phyloP scores from a whole-genome alignment of 805 yeast species.

The Saccharomycopsis babjevae region DNA sequence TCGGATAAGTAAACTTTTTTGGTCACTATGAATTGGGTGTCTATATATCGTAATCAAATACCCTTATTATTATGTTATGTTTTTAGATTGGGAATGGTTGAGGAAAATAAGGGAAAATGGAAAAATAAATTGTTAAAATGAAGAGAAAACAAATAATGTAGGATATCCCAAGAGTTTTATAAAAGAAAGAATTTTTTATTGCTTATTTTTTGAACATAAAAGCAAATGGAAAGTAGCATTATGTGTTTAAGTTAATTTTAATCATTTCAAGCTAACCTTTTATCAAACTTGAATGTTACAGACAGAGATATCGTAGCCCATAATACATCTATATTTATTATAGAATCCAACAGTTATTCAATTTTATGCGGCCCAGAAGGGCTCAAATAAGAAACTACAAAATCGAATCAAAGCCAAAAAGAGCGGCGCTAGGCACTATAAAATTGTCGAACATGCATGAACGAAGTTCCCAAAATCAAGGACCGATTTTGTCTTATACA shows the following conservation, averaged over 20 bases:
- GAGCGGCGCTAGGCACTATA: not conserved
- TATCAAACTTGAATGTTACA: not conserved
- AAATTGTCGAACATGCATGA: not conserved
- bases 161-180: not conserved
- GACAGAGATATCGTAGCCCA: not conserved
- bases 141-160: not conserved
- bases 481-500: not conserved
- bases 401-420: not conserved
- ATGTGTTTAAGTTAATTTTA: no score
- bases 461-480: not conserved
- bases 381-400: not conserved
- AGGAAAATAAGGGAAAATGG: not conserved
- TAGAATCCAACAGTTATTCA: constrained; percentile 1
- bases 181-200: not conserved
- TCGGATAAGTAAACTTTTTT: not conserved
- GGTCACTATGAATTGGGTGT: no score
- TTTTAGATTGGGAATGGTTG: not conserved
- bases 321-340: not conserved
- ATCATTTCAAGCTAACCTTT: no score
- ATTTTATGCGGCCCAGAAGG: not conserved
- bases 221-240: not conserved
- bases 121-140: not conserved
- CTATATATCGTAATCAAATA: no score
- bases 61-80: no score
- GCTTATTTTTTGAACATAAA: not conserved